Evolutionary conservation across 2,329 filamentous ascomycete species (phyloP).

Genomic region (Fusarium continuum): DNA sequence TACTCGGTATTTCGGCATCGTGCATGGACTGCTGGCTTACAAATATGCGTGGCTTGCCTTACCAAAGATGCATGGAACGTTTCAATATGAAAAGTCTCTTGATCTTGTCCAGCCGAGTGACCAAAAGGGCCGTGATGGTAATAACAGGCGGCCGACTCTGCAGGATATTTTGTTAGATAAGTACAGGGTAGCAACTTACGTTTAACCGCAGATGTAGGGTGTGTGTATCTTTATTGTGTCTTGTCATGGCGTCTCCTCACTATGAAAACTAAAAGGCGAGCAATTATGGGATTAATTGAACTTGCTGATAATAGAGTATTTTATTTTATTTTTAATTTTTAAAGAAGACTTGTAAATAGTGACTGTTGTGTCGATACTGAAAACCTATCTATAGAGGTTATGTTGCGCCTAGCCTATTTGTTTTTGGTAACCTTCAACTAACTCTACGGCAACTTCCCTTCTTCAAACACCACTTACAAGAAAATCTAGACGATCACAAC

Average conservation of each 20-base stretch:
- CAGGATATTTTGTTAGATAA: neutral
- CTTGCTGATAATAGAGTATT: no score
- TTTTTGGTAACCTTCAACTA: neutral
- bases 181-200: no score
- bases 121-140: neutral
- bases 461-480: neutral
- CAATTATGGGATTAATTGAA: no score
- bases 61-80: slow-evolving; percentile 25
- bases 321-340: no score
- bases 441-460: slow-evolving; percentile 2
- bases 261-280: no score
- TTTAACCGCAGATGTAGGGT: no score
- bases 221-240: no score
- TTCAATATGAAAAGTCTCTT: neutral
- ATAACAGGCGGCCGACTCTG: slow-evolving; percentile 6
- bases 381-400: slow-evolving; percentile 1
- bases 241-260: neutral
- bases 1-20: slow-evolving; percentile 3
- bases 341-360: no score
- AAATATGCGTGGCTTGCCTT: slow-evolving; percentile 23
- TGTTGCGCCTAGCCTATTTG: no score
- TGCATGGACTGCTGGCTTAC: slow-evolving; percentile 11
- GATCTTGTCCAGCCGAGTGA: neutral
- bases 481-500: neutral
- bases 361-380: no score